Evolutionary conservation across 2,329 filamentous ascomycete genomes (phyloP).

Genomic region (Orbilia brochopaga): DNA sequence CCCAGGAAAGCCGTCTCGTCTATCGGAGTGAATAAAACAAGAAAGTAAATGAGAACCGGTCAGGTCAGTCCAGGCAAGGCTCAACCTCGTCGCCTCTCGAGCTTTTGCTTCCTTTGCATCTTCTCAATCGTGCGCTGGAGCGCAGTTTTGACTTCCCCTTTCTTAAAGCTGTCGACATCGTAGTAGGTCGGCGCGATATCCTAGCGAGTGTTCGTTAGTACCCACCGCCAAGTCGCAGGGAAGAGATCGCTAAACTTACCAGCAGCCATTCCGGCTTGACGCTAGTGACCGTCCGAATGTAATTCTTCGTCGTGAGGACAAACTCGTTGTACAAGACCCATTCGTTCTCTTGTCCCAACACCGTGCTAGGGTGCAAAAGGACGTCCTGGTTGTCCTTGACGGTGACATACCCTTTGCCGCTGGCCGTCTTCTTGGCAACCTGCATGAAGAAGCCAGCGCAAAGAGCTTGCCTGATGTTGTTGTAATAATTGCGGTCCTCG

Average conservation of each 20-base stretch:
- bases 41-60: no score
- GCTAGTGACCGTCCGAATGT: slow-evolving; percentile 89
- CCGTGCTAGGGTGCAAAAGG: slow-evolving; percentile 89
- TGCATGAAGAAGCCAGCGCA: slow-evolving; percentile 99
- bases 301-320: slow-evolving; percentile 96
- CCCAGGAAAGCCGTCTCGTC: background rate
- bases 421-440: slow-evolving; percentile 88
- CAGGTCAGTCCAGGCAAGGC: background rate
- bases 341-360: slow-evolving; percentile 84
- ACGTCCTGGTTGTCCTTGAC: slow-evolving; percentile 97
- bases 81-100: slow-evolving; percentile 24
- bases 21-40: no score
- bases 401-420: slow-evolving; percentile 88
- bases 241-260: slow-evolving; percentile 61
- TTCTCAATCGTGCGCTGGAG: slow-evolving; percentile 67
- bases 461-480: slow-evolving; percentile 90
- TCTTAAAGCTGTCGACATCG: slow-evolving; percentile 78
- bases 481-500: slow-evolving; percentile 96
- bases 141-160: slow-evolving; percentile 80
- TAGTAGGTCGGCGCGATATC: slow-evolving; percentile 95
- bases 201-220: slow-evolving; percentile 61
- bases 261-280: slow-evolving; percentile 94
- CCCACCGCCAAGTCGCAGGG: slow-evolving; percentile 57
- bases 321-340: slow-evolving; percentile 99
- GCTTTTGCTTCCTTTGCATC: slow-evolving; percentile 66